These are phyloP conservation scores for Fraxinus americana DNA, from an alignment of 257 asterid genomes.

Conservation along the genomic window DNA sequence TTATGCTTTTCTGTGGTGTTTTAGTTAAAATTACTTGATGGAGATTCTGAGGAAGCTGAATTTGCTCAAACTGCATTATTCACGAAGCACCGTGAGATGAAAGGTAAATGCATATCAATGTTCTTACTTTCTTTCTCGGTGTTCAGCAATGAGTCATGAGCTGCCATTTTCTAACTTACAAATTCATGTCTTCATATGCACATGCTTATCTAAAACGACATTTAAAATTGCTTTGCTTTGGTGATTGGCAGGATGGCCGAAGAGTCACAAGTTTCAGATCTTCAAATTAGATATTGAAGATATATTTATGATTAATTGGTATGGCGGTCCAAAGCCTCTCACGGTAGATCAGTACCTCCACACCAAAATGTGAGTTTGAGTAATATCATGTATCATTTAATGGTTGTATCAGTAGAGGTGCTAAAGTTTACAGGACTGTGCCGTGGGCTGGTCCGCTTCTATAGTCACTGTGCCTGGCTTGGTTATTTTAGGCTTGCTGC, in stretches of 20 bases:
- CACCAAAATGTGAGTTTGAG: conserved; percentile 50
- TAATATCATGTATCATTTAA: background rate
- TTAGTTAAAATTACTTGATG: conserved; percentile 61
- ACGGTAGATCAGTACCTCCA: conserved; percentile 81
- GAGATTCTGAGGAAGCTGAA: conserved; percentile 57
- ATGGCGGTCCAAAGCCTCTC: conserved; percentile 94
- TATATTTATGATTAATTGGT: conserved; percentile 85
- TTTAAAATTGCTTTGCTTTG: background rate
- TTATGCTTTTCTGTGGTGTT: background rate
- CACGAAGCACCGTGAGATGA: conserved; percentile 81
- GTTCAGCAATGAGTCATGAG: background rate
- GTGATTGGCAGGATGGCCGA: conserved; percentile 76
- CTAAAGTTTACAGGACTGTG: background rate
- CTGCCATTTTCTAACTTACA: background rate
- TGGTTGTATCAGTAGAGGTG: background rate
- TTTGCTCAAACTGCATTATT: conserved; percentile 70
- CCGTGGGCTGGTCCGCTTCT: background rate
- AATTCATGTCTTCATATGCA: background rate
- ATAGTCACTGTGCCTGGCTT: background rate
- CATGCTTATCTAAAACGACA: background rate
- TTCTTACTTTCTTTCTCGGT: background rate
- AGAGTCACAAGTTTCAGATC: conserved; percentile 71
- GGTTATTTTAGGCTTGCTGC: background rate
- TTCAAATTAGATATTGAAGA: conserved; percentile 70
- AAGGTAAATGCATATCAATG: conserved; percentile 37